Percentiles rank a stretch among this genome's conserved stretches.
Evolutionary conservation across 169 alveolate genomes (phyloP).

Genomic region (Perkinsus marinus): DNA sequence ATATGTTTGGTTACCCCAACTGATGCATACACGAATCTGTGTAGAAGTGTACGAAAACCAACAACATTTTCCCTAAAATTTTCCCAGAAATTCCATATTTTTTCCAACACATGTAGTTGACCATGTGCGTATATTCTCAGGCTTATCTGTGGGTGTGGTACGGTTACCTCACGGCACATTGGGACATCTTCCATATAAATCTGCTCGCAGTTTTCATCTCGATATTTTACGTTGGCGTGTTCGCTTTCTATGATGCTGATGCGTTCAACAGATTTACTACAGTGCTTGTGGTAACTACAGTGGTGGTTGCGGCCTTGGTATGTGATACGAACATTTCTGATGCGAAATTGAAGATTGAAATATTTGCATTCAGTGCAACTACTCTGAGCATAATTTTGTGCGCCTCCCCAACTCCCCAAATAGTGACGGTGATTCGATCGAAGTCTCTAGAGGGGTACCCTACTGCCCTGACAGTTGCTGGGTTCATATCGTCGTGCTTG

Average conservation of each 20-base stretch:
- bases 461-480: background rate
- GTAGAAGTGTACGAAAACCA: no score
- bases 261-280: background rate
- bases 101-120: background rate
- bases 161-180: background rate
- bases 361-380: background rate
- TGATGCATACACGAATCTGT: no score
- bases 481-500: background rate
- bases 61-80: no score
- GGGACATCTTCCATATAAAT: background rate
- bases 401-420: background rate
- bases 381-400: background rate
- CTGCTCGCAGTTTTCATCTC: background rate
- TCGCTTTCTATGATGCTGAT: background rate
- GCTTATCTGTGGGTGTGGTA: background rate
- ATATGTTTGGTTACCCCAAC: no score
- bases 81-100: no score
- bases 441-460: background rate
- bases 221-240: background rate
- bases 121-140: background rate
- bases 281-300: background rate
- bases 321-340: background rate
- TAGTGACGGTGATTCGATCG: background rate
- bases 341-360: background rate
- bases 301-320: background rate